Conservation (phyloP, 495 filamentous ascomycete genomes). For the Podospora australis region DNA sequence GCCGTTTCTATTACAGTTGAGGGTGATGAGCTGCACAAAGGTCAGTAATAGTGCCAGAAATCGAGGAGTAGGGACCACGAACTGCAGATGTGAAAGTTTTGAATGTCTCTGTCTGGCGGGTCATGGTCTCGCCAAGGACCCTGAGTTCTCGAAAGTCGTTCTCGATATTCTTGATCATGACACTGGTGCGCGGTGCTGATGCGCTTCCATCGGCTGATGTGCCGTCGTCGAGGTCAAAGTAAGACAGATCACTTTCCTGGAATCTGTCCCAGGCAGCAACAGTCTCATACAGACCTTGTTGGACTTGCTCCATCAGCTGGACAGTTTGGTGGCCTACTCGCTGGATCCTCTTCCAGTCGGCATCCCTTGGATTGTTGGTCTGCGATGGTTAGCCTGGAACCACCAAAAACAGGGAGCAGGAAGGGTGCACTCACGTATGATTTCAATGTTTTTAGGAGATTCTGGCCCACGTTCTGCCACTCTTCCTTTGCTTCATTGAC, state of each 20-base stretch:
- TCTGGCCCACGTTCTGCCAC: conserved; percentile 8
- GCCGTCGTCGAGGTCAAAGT: conserved; percentile 8
- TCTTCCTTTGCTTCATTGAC: conserved; percentile 8
- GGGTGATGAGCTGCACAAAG: background rate
- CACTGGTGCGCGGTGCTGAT: background rate
- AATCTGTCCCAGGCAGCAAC: conserved; percentile 12
- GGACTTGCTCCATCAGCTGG: conserved; percentile 10
- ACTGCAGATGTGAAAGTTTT: conserved; percentile 3
- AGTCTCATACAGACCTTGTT: background rate
- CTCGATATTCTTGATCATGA: conserved; percentile 5
- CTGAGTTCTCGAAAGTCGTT: conserved; percentile 11
- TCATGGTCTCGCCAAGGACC: background rate
- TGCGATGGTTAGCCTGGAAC: background rate
- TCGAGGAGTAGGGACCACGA: too few species aligned
- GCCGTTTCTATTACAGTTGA: background rate
- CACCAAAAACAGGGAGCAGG: background rate
- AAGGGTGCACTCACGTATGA: conserved; percentile 4
- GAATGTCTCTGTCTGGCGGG: conserved; percentile 1
- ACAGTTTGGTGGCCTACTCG: background rate
- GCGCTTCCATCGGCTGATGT: background rate
- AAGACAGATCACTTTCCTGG: conserved; percentile 8
- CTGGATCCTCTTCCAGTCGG: background rate
- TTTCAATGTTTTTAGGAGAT: conserved; percentile 8
- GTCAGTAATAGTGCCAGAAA: too few species aligned
- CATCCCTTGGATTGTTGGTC: background rate